Percentiles rank a stretch among this genome's conserved stretches.
Conservation (phyloP, 192 early-diverging fungal genomes). For the Coemansia sp. region DNA sequence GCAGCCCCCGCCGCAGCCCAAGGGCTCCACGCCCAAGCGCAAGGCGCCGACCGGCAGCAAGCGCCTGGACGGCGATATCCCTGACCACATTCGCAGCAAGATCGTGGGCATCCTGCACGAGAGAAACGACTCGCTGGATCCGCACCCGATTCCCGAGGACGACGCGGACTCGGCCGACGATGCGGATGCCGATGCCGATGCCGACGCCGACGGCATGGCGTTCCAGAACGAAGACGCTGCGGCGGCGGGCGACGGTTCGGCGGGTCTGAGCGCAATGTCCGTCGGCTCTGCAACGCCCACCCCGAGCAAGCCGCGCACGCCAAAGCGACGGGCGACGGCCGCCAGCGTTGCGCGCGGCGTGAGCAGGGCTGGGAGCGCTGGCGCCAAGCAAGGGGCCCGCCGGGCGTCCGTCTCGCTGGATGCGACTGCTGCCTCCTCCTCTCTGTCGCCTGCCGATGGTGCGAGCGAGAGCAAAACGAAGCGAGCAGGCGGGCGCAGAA, state of each 20-base stretch:
- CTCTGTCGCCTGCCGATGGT: neutral
- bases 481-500: conserved; percentile 7
- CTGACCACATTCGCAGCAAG: conserved; percentile 37
- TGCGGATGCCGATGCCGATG: conserved; percentile 13
- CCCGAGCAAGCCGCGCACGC: neutral
- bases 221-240: neutral
- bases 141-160: conserved; percentile 35
- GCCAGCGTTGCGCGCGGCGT: neutral
- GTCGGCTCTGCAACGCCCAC: neutral
- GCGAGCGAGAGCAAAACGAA: neutral
- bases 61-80: conserved; percentile 48
- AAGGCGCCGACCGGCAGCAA: conserved; percentile 50
- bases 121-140: conserved; percentile 47
- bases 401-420: neutral
- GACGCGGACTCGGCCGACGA: conserved; percentile 16
- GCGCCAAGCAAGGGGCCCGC: neutral
- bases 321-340: neutral
- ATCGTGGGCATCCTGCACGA: conserved; percentile 28
- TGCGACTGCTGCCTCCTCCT: neutral
- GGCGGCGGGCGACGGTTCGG: neutral
- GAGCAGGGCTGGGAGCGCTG: neutral
- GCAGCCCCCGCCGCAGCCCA: neutral
- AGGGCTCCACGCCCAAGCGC: conserved; percentile 22
- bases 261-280: conserved; percentile 6
- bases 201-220: neutral